Evolutionary conservation across 2,329 filamentous ascomycete genomes (phyloP).

Genomic region (Penicillium sp.): DNA sequence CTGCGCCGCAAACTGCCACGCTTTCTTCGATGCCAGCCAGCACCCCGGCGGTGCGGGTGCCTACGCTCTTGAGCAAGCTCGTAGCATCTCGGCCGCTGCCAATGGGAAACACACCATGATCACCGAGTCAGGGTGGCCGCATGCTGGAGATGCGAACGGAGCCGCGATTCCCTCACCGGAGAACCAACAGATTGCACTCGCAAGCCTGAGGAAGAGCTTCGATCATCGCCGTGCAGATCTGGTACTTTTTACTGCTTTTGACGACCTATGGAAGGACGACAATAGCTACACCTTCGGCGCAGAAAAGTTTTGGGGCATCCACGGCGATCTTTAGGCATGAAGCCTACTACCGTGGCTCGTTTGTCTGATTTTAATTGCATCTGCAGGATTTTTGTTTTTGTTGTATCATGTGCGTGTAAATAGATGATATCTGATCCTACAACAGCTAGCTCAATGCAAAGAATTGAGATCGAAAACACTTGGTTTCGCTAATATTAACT

Average conservation of each 20-base stretch:
- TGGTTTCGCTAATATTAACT: background rate
- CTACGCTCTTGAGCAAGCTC: conserved; percentile 64
- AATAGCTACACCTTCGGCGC: conserved; percentile 64
- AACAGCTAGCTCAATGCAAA: background rate
- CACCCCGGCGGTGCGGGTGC: conserved; percentile 63
- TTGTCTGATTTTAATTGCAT: background rate
- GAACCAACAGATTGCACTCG: conserved; percentile 68
- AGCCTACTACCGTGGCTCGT: background rate
- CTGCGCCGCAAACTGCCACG: conserved; percentile 78
- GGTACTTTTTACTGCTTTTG: conserved; percentile 77
- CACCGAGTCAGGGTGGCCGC: conserved; percentile 85
- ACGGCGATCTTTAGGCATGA: conserved; percentile 7
- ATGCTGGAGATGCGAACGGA: conserved; percentile 65
- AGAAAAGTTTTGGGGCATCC: conserved; percentile 77
- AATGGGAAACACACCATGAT: conserved; percentile 68
- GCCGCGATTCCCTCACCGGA: conserved; percentile 67
- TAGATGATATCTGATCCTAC: background rate
- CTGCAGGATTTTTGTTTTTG: background rate
- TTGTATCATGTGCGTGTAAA: background rate
- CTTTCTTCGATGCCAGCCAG: conserved; percentile 74
- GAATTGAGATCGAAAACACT: background rate
- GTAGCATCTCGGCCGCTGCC: conserved; percentile 47
- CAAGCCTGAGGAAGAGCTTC: conserved; percentile 65
- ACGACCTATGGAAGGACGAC: conserved; percentile 77
- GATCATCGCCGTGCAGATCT: conserved; percentile 44